Evolutionary conservation across 2,329 filamentous ascomycete species (phyloP).

Genomic region (Thelonectria discophora): DNA sequence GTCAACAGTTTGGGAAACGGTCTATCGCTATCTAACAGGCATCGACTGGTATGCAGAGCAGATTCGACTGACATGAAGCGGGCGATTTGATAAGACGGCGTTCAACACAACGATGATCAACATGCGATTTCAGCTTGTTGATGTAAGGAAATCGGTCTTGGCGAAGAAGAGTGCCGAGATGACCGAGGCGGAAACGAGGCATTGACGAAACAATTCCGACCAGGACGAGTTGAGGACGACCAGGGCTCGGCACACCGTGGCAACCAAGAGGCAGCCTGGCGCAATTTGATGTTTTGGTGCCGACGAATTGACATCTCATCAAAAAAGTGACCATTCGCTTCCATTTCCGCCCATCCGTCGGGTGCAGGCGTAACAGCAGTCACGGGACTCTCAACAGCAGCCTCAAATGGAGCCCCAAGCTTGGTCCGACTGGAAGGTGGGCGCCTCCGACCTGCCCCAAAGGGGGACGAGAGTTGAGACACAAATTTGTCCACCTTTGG

Average conservation of each 20-base stretch:
- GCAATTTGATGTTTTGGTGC: conserved; percentile 31
- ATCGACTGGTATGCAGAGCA: background rate
- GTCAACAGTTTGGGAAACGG: conserved; percentile 2
- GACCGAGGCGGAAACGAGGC: conserved; percentile 24
- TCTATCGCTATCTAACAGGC: conserved; percentile 16
- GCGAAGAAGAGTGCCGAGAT: conserved; percentile 22
- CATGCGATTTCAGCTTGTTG: conserved; percentile 5
- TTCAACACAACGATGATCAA: background rate
- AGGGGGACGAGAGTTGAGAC: conserved; percentile 5
- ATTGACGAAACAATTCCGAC: conserved; percentile 24
- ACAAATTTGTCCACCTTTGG: conserved; percentile 18
- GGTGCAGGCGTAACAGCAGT: conserved; percentile 23
- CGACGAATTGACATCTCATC: conserved; percentile 38
- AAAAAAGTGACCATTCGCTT: conserved; percentile 37
- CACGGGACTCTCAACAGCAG: conserved; percentile 39
- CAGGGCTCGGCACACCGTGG: conserved; percentile 30
- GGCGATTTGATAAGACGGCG: conserved; percentile 1
- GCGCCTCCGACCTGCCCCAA: conserved; percentile 26
- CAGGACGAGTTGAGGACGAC: conserved; percentile 35
- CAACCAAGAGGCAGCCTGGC: conserved; percentile 29
- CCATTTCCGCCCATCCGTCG: conserved; percentile 38
- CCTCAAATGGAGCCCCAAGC: conserved; percentile 29
- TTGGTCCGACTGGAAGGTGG: conserved; percentile 6
- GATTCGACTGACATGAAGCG: conserved; percentile 22
- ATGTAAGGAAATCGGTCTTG: conserved; percentile 17